Base-by-base conservation (phyloP, 2,329 filamentous ascomycete genomes). In the Ophiosphaerella herpotricha region DNA sequence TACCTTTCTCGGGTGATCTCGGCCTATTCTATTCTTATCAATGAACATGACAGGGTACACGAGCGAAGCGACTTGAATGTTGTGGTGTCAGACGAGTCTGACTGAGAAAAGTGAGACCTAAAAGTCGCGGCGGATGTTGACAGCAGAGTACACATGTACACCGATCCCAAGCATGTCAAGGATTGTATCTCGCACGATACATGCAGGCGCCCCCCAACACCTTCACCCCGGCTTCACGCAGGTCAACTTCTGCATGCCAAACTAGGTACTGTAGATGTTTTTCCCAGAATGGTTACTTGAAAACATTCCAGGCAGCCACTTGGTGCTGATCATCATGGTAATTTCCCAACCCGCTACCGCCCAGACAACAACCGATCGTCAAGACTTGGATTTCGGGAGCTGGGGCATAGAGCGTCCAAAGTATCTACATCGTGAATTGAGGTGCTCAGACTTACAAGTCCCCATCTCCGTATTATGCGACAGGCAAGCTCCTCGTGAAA, bases 311-410 rank as follows among this genome's bases (percentile, higher is more conserved):
- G 23, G 21, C 34, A 39, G 23, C 31, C 16, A 46, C 38, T 48
- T 56, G 52, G 37, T 46, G 45, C 18, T 21, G 16, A 50, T 48
- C 40, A 46, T 35, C 41, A 18, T 41, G 34, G 39, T 37, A 44
- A 56, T 56, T 40, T 26, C n/a, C 43, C n/a, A 44, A 11, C 38
- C 40, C 34, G 43, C n/a, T 38, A 36, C 40, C 16, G 26, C 26
- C 39, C 47, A 23, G 16, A 39, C 46, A 21, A 21, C 43, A 36
- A n/a, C 24, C 39, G 45, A 32, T 41, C 44, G 48, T 54, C 45
- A 52, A 36, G n/a, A 37, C 39, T 24, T 24, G n/a, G 49, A 39
- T 39, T 42, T 52, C 44, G 48, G 48, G 43, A n/a, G 39, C 48
- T 31, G 45, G 44, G 42, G 39, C 32, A 36, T 37, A 33, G 32